Evolutionary conservation across 2,329 filamentous ascomycete genomes (phyloP).

Genomic region (Colletotrichum scovillei): DNA sequence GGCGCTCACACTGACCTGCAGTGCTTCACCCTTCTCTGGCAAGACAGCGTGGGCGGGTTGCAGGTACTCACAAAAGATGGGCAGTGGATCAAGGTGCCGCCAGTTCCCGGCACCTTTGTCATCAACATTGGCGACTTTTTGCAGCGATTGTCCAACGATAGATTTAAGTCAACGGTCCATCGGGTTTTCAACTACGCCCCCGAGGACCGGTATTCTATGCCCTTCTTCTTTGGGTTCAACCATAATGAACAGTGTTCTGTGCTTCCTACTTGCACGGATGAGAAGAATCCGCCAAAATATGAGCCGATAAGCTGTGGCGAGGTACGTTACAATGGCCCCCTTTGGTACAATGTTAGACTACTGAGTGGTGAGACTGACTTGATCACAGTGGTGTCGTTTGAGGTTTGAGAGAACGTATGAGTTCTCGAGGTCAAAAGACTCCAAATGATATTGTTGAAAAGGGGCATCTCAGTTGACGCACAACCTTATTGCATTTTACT

Average conservation of each 20-base stretch:
- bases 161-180: slow-evolving; percentile 55
- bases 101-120: slow-evolving; percentile 40
- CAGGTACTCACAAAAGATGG: slow-evolving; percentile 55
- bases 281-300: slow-evolving; percentile 59
- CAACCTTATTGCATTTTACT: too few species aligned
- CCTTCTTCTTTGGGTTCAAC: slow-evolving; percentile 68
- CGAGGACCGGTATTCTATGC: slow-evolving; percentile 62
- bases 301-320: slow-evolving; percentile 63
- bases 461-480: too few species aligned
- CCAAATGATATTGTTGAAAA: neutral
- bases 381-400: slow-evolving; percentile 19
- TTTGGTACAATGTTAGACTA: neutral
- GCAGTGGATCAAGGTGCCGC: slow-evolving; percentile 46
- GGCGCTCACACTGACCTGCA: slow-evolving; percentile 61
- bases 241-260: slow-evolving; percentile 62
- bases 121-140: slow-evolving; percentile 43
- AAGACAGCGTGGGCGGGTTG: slow-evolving; percentile 55
- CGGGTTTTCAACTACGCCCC: slow-evolving; percentile 57
- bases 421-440: slow-evolving; percentile 1
- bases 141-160: slow-evolving; percentile 40
- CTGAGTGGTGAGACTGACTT: neutral
- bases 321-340: slow-evolving; percentile 18
- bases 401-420: slow-evolving; percentile 29
- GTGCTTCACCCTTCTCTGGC: slow-evolving; percentile 60
- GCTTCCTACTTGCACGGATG: slow-evolving; percentile 58